Evolutionary conservation across 169 alveolate genomes (phyloP).

Genomic region (Plasmodium malariae): DNA sequence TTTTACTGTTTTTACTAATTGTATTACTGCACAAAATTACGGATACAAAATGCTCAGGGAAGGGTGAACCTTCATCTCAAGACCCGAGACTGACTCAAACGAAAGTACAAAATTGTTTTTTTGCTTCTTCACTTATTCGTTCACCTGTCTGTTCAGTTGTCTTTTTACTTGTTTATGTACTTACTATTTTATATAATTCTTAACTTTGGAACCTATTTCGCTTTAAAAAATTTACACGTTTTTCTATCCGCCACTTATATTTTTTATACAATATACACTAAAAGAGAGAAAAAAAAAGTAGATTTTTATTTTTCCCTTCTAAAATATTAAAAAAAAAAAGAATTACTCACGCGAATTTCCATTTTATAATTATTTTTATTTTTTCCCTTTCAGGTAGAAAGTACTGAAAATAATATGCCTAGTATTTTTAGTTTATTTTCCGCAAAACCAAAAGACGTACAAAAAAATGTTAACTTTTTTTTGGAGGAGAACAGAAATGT

Average conservation of each 20-base stretch:
- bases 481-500: slow-evolving; percentile 63
- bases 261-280: not conserved
- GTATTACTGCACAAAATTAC: not conserved
- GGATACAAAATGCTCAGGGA: slow-evolving; percentile 14
- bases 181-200: too few relatives aligned
- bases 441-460: slow-evolving; percentile 4
- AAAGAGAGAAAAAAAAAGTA: not conserved
- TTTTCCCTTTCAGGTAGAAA: slow-evolving; percentile 11
- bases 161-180: too few relatives aligned
- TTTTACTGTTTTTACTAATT: slow-evolving; percentile 21
- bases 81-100: slow-evolving; percentile 28
- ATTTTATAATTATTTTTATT: not conserved
- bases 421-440: slow-evolving; percentile 35
- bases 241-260: not conserved
- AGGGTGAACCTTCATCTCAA: not conserved
- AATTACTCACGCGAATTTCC: too few relatives aligned
- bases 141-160: not conserved
- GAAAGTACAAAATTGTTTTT: slow-evolving; percentile 9
- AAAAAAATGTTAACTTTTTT: slow-evolving; percentile 44
- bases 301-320: not conserved
- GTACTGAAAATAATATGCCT: slow-evolving; percentile 31
- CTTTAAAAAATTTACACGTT: not conserved
- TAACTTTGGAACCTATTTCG: not conserved
- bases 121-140: not conserved
- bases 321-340: not conserved